Conservation (phyloP, 176 grass and related monocot genomes). For the Lolium perenne region DNA sequence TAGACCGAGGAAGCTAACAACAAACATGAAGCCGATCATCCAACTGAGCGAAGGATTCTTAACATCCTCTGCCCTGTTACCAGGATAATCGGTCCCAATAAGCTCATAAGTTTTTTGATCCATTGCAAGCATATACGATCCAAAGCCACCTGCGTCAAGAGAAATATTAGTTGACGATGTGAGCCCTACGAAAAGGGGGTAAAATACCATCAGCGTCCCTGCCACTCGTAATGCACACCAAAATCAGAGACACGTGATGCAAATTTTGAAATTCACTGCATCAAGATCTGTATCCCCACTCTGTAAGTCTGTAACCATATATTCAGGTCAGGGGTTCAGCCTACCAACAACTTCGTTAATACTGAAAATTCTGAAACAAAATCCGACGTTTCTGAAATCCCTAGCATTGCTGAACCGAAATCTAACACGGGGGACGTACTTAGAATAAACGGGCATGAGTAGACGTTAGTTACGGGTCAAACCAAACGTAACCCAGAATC, state of each 20-base stretch:
- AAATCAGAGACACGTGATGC: neutral
- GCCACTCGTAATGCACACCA: neutral
- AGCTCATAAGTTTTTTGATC: constrained; percentile 89
- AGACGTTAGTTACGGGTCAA: no score
- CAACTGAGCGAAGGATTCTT: constrained; percentile 87
- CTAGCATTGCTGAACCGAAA: neutral
- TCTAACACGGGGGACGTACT: neutral
- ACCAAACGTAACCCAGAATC: neutral
- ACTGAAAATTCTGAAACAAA: neutral
- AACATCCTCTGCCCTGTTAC: constrained; percentile 87
- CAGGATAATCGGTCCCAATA: constrained; percentile 86
- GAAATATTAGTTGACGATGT: neutral
- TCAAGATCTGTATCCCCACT: neutral
- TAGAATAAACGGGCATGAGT: neutral
- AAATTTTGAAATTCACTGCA: neutral
- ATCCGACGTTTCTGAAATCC: neutral
- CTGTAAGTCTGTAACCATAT: neutral
- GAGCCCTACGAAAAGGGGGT: neutral
- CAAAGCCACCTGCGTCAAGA: constrained; percentile 77
- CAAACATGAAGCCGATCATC: constrained; percentile 96
- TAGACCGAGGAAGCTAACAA: constrained; percentile 85
- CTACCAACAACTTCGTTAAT: neutral
- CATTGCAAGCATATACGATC: constrained; percentile 90
- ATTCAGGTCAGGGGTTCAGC: neutral
- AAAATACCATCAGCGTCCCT: neutral